A percentile compares a stretch with the other conserved stretches of the same genome.
phyloP scores from a whole-genome alignment of 257 asterid species.

The Capsicum chinense region DNA sequence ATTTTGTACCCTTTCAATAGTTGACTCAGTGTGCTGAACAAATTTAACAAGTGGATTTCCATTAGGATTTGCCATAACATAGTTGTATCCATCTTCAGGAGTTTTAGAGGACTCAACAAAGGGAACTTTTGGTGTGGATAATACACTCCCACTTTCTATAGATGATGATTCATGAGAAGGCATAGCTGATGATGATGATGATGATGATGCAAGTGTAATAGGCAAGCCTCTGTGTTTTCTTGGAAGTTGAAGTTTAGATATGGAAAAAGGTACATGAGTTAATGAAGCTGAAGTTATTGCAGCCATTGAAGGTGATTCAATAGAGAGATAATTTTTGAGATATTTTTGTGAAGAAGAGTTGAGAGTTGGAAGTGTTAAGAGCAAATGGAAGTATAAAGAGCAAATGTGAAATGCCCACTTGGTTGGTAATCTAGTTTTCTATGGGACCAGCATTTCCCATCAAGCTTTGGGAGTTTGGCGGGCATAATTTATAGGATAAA shows the following conservation, averaged over 20 bases:
- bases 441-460: background rate
- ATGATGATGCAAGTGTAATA: constrained; percentile 29
- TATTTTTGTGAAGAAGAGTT: background rate
- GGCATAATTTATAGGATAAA: no score
- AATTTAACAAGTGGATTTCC: constrained; percentile 59
- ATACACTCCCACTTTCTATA: constrained; percentile 37
- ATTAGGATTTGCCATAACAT: constrained; percentile 49
- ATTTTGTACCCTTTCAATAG: constrained; percentile 68
- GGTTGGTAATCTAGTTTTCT: background rate
- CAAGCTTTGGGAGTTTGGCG: background rate
- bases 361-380: background rate
- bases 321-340: background rate
- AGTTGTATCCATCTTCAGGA: constrained; percentile 41
- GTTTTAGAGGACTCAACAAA: constrained; percentile 43
- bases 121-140: constrained; percentile 43
- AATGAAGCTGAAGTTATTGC: constrained; percentile 43
- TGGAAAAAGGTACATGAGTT: constrained; percentile 44
- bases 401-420: no score
- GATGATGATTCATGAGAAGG: constrained; percentile 57
- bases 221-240: constrained; percentile 35
- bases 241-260: constrained; percentile 36
- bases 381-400: background rate
- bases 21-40: constrained; percentile 64
- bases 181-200: constrained; percentile 48
- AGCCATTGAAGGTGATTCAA: constrained; percentile 53